Percentiles rank a stretch among this genome's conserved stretches.
Evolutionary conservation across 805 yeast species (phyloP).

Genomic region (Teunomyces pallodes): DNA sequence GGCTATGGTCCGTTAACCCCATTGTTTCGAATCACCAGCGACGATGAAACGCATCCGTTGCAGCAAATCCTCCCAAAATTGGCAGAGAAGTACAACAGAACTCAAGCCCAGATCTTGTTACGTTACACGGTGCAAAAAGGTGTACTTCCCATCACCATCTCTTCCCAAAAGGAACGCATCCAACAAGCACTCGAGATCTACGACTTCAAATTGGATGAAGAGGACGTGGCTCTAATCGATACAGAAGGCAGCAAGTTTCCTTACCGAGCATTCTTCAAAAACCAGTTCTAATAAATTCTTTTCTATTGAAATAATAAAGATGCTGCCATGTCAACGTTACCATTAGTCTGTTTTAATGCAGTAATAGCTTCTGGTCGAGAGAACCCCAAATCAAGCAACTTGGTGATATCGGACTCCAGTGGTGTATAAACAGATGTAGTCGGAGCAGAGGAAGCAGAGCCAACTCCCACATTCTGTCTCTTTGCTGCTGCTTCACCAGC

Average conservation of each 20-base stretch:
- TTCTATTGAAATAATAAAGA: constrained; percentile 55
- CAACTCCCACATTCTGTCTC: background rate
- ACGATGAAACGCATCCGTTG: constrained; percentile 33
- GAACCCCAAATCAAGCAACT: constrained; percentile 68
- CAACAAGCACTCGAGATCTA: constrained; percentile 31
- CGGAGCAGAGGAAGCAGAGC: background rate
- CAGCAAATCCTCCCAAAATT: constrained; percentile 33
- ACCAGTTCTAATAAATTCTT: background rate
- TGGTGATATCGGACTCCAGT: constrained; percentile 23
- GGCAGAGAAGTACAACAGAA: constrained; percentile 52
- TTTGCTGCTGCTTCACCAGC: constrained; percentile 2
- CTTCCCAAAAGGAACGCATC: constrained; percentile 42
- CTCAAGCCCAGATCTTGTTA: constrained; percentile 59
- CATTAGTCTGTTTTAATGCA: constrained; percentile 66
- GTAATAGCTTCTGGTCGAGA: constrained; percentile 56
- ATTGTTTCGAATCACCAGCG: constrained; percentile 41
- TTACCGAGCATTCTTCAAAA: constrained; percentile 24
- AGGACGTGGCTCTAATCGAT: constrained; percentile 19
- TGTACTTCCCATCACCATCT: constrained; percentile 47
- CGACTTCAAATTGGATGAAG: constrained; percentile 7
- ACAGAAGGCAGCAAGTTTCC: constrained; percentile 24
- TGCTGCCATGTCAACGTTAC: constrained; percentile 86
- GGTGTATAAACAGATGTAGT: constrained; percentile 8
- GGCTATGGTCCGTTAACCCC: constrained; percentile 76
- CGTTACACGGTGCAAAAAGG: constrained; percentile 64